A percentile compares a stretch with the other conserved stretches of the same genome.
Conservation (phyloP, 306 rosid species). For the Casuarina cunninghamiana region DNA sequence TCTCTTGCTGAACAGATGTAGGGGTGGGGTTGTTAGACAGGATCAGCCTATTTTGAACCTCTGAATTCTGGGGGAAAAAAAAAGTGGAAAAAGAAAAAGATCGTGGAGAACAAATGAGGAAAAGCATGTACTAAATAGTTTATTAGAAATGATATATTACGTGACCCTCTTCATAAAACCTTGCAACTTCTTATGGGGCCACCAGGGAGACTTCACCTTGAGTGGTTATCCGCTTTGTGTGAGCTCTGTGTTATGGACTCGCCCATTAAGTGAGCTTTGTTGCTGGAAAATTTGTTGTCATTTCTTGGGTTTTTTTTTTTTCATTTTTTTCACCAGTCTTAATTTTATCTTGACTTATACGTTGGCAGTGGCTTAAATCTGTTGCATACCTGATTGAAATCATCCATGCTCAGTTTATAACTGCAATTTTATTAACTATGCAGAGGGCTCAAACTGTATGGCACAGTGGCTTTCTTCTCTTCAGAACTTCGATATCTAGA, state of each 20-base stretch:
- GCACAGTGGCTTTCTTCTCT: conserved; percentile 70
- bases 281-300: background rate
- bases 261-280: background rate
- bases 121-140: background rate
- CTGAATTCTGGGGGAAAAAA: background rate
- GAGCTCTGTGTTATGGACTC: background rate
- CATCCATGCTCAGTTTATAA: conserved; percentile 22
- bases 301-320: background rate
- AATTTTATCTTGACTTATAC: background rate
- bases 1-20: background rate
- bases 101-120: background rate
- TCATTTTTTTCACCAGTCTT: conserved; percentile 3
- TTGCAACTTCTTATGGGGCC: background rate
- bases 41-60: background rate
- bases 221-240: background rate
- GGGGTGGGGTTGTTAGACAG: background rate
- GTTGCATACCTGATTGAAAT: conserved; percentile 3
- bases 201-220: background rate
- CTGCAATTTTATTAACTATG: conserved; percentile 33
- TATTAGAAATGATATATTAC: background rate
- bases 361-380: background rate
- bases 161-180: background rate
- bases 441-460: conserved; percentile 69
- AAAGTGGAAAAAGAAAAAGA: background rate
- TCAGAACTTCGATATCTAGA: conserved; percentile 50